These are phyloP conservation scores for Leccinum imitatum DNA, from an alignment of 768 basidiomycete genomes.

Conservation along the genomic window DNA sequence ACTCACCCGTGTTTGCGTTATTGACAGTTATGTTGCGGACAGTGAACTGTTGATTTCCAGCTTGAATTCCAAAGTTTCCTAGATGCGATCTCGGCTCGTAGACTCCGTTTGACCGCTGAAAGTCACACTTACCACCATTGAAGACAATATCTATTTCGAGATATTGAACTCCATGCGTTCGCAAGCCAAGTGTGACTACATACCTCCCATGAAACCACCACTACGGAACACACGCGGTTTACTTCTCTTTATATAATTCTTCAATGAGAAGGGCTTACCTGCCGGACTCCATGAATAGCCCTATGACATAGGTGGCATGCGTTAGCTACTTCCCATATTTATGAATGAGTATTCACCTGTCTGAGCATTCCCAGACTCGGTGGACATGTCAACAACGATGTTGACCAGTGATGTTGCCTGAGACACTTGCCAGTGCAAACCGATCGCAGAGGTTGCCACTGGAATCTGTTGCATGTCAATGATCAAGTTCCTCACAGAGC, in stretches of 20 bases:
- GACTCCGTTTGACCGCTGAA: background rate
- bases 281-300: conserved; percentile 80
- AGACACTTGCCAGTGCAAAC: conserved; percentile 81
- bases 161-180: background rate
- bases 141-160: conserved; percentile 37
- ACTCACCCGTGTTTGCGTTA: conserved; percentile 41
- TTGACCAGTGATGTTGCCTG: conserved; percentile 75
- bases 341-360: conserved; percentile 48
- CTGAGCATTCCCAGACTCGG: conserved; percentile 56
- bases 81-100: background rate
- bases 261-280: conserved; percentile 25
- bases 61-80: conserved; percentile 58
- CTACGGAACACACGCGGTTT: conserved; percentile 14
- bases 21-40: conserved; percentile 60
- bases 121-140: conserved; percentile 36
- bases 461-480: conserved; percentile 65
- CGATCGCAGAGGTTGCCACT: conserved; percentile 53
- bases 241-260: background rate
- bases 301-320: conserved; percentile 9
- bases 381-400: conserved; percentile 72
- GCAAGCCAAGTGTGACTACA: conserved; percentile 7
- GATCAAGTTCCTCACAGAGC: conserved; percentile 71
- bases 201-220: conserved; percentile 57
- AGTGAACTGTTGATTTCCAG: conserved; percentile 80
- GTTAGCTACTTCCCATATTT: background rate